Evolutionary conservation across 2,329 filamentous ascomycete species (phyloP).

Genomic region (Penicillium freii): DNA sequence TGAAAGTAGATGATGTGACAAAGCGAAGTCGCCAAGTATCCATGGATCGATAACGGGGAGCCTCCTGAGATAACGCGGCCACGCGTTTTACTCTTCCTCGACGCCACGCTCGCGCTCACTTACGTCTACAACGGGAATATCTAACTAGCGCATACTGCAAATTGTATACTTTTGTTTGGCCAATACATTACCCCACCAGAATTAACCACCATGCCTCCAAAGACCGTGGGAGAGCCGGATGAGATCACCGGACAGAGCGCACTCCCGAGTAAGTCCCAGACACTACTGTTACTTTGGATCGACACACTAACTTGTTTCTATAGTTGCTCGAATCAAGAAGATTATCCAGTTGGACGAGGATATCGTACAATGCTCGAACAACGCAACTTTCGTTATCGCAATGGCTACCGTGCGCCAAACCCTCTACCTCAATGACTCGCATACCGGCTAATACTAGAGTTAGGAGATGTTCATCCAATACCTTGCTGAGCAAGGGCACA

Average conservation of each 20-base stretch:
- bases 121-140: background rate
- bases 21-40: constrained; percentile 25
- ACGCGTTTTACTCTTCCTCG: constrained; percentile 21
- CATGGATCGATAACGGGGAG: constrained; percentile 28
- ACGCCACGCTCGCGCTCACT: constrained; percentile 14
- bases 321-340: constrained; percentile 93
- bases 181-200: background rate
- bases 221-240: constrained; percentile 78
- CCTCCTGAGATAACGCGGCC: constrained; percentile 30
- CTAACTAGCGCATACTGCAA: background rate
- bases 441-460: constrained; percentile 8
- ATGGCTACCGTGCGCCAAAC: constrained; percentile 68
- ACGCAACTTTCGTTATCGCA: constrained; percentile 90
- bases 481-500: constrained; percentile 78
- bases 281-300: background rate
- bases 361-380: constrained; percentile 81
- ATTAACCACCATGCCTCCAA: constrained; percentile 73
- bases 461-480: constrained; percentile 96
- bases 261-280: constrained; percentile 68
- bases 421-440: constrained; percentile 8
- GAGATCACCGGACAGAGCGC: constrained; percentile 82
- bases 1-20: constrained; percentile 12
- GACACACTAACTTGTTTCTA: constrained; percentile 12
- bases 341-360: constrained; percentile 88
- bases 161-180: background rate